Base-by-base conservation (phyloP, 2,329 filamentous ascomycete species). In the Akanthomyces lecanii region DNA sequence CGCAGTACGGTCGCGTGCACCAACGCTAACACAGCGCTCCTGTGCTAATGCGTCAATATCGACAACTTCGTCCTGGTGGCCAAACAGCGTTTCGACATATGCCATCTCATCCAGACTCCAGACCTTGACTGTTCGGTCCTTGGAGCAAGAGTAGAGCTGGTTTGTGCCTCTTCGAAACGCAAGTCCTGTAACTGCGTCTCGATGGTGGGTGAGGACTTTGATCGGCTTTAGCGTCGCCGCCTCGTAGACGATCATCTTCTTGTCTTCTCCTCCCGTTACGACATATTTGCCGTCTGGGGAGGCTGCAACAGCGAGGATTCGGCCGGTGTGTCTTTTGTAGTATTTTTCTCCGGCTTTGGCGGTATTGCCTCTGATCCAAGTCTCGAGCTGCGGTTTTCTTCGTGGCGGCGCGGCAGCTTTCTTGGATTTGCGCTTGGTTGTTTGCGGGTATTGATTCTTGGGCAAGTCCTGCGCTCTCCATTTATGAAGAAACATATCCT, bases 81-180 rank as follows among this genome's bases (percentile, higher is more conserved):
- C 95, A 72, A 97, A 98, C 0, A 99, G 82, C 0, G 94, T 98
- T 76, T 99, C 95, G 36, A 97, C 86, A 71, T 98, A 99, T 52
- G 94, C 92, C 65, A 97, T 82, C 73, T 96, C 92, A 69, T 97
- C 90, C 50, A 97, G 80, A 68, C 89, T 94, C 92, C 94, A 99
- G 38, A 96, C 89, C 76, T 98, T 98, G 72, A 99, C 89, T 3
- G 94, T 97, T 48, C 95, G 86, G 76, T 99, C 95, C 71, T 89
- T 90, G 61, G 91, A 95, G 63, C 90, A 89, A 4, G 92, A 96
- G 78, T 96, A 99, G 23, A 99, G 79, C 76, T 97, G 93, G 71
- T 97, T 96, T 18, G 90, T 93, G 56, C 90, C 91, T 66, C 91
- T 84, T 44, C 92, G 88, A 73, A 99, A 99, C 0, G 89, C 89